Evolutionary conservation across 305 asterid species (phyloP).

Genomic region (Solanum hybrid): DNA sequence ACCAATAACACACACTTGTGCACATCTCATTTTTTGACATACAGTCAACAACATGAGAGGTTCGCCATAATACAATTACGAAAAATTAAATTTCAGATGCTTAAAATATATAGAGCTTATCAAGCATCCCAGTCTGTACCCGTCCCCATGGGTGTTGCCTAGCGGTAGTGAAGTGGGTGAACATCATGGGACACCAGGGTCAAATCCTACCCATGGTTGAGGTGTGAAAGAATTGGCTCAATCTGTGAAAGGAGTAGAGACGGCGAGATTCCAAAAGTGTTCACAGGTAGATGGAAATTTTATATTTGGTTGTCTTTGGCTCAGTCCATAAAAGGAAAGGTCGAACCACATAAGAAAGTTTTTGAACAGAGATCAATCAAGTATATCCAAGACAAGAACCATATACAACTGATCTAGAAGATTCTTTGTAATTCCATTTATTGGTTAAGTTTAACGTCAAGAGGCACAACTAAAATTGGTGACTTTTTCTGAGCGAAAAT

Average conservation of each 20-base stretch:
- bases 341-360: neutral
- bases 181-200: neutral
- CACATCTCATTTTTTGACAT: neutral
- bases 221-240: neutral
- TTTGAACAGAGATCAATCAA: neutral
- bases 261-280: neutral
- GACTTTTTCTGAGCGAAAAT: neutral
- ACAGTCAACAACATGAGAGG: neutral
- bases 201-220: neutral
- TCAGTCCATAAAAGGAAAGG: neutral
- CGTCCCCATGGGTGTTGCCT: neutral
- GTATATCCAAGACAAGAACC: neutral
- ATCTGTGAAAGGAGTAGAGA: neutral
- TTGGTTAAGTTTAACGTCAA: neutral
- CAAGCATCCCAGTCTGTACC: neutral
- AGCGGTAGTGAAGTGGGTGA: neutral
- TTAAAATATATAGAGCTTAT: neutral
- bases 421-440: neutral
- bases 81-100: neutral
- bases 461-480: neutral
- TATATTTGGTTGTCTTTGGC: neutral
- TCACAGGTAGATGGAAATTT: neutral
- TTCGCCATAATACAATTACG: neutral
- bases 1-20: neutral
- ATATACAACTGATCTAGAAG: neutral